Evolutionary conservation across 2,329 filamentous ascomycete genomes (phyloP).

Genomic region (Sporothrix brunneoviolacea): DNA sequence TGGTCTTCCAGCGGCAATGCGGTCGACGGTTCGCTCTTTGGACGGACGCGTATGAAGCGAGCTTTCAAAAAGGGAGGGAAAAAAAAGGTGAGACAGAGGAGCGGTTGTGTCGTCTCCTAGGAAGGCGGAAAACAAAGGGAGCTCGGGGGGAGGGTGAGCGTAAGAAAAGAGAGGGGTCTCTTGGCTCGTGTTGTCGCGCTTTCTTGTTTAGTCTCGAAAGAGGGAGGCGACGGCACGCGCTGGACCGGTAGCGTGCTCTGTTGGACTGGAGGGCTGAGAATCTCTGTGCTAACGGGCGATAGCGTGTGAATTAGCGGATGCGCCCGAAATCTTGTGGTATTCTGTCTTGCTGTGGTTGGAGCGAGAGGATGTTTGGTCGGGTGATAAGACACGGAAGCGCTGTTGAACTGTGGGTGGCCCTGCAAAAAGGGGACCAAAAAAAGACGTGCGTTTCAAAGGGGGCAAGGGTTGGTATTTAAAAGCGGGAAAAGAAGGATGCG

Average conservation of each 20-base stretch:
- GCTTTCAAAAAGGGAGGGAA: not conserved
- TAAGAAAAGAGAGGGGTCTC: not conserved
- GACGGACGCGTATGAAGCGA: not conserved
- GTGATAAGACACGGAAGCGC: not conserved
- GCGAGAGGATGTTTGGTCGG: not conserved
- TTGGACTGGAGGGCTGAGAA: not conserved
- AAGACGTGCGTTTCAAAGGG: not conserved
- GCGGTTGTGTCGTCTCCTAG: not conserved
- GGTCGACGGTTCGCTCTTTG: not conserved
- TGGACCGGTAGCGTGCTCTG: slow-evolving; percentile 2
- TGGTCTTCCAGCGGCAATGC: too few species aligned
- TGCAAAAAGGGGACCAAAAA: not conserved
- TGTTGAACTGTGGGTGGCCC: not conserved
- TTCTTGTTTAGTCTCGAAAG: slow-evolving; percentile 4
- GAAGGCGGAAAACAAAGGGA: slow-evolving; percentile 3
- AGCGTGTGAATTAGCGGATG: slow-evolving; percentile 7
- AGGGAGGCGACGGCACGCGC: not conserved
- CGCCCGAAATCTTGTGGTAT: not conserved
- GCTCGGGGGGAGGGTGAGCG: not conserved
- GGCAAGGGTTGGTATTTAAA: slow-evolving; percentile 11
- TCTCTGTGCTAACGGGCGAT: slow-evolving; percentile 7
- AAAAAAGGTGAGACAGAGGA: not conserved
- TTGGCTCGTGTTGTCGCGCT: slow-evolving; percentile 3
- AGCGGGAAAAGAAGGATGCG: not conserved
- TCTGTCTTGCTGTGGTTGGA: not conserved